Evolutionary conservation across 1,139 yeast genomes (phyloP).

Genomic region (Geotrichum candidum): DNA sequence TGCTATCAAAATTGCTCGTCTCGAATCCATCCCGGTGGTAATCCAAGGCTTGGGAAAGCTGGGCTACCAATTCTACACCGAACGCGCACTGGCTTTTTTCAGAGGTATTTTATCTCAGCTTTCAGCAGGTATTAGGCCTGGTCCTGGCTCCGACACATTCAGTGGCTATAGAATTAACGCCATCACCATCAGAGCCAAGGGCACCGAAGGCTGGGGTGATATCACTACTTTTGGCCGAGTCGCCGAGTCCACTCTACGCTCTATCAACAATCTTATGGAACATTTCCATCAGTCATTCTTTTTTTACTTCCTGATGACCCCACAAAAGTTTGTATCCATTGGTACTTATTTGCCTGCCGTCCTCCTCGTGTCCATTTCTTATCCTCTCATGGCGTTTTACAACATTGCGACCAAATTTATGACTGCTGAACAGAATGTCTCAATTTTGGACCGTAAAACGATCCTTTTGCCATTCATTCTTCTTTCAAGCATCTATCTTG

Average conservation of each 20-base stretch:
- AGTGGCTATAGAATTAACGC: constrained; percentile 97
- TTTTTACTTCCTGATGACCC: constrained; percentile 78
- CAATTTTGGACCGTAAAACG: constrained; percentile 8
- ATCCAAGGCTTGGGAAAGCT: constrained; percentile 49
- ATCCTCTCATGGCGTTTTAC: constrained; percentile 64
- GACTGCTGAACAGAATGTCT: constrained; percentile 10
- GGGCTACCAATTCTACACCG: constrained; percentile 20
- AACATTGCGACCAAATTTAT: constrained; percentile 23
- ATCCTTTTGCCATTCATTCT: constrained; percentile 21
- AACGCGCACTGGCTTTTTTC: constrained; percentile 55
- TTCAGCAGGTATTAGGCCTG: constrained; percentile 57
- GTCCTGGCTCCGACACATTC: constrained; percentile 78
- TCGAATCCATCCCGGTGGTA: constrained; percentile 66
- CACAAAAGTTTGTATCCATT: constrained; percentile 78
- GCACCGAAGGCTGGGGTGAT: constrained; percentile 56
- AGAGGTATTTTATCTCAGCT: constrained; percentile 65
- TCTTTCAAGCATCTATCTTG: constrained; percentile 24
- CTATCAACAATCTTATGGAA: constrained; percentile 86
- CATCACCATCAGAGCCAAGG: constrained; percentile 66
- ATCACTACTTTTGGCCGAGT: constrained; percentile 89
- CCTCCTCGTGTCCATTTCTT: constrained; percentile 62
- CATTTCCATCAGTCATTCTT: constrained; percentile 96
- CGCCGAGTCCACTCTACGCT: constrained; percentile 78
- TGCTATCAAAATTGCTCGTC: constrained; percentile 62
- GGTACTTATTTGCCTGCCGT: constrained; percentile 92